phyloP scores from a whole-genome alignment of 768 basidiomycete genomes.

The Saitozyma sp. region DNA sequence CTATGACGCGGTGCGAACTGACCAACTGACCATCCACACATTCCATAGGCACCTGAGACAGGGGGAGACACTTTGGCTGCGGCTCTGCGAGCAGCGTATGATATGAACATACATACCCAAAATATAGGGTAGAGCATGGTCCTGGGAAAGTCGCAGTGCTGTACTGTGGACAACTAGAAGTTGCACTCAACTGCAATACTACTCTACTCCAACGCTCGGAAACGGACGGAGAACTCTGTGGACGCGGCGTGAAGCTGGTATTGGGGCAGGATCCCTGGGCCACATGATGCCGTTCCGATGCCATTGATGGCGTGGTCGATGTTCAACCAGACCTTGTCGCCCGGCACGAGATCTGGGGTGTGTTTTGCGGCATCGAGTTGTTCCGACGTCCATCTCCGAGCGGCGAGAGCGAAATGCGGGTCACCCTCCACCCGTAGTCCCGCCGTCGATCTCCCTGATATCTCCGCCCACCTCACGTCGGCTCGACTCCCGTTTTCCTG shows the following conservation, averaged over 20 bases:
- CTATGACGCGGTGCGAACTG: too few species aligned
- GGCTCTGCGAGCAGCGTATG: too few species aligned
- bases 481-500: constrained; percentile 14
- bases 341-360: constrained; percentile 6
- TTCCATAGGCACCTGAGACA: too few species aligned
- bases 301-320: constrained; percentile 5
- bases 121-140: too few species aligned
- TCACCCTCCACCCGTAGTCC: constrained; percentile 2
- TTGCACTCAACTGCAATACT: too few species aligned
- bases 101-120: too few species aligned
- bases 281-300: constrained; percentile 9
- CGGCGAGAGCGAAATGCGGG: constrained; percentile 5
- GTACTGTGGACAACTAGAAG: too few species aligned
- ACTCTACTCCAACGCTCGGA: not conserved
- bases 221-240: not conserved
- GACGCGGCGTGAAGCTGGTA: constrained; percentile 2
- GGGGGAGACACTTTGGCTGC: too few species aligned
- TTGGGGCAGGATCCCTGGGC: constrained; percentile 8
- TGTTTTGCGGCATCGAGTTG: constrained; percentile 11
- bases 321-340: constrained; percentile 10
- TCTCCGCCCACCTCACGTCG: constrained; percentile 11
- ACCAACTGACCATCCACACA: too few species aligned
- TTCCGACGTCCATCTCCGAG: constrained; percentile 10
- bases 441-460: not conserved
- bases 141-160: too few species aligned